These are phyloP conservation scores for Picochlorum sp. DNA, from an alignment of 139 green algal species.

Conservation along the genomic window DNA sequence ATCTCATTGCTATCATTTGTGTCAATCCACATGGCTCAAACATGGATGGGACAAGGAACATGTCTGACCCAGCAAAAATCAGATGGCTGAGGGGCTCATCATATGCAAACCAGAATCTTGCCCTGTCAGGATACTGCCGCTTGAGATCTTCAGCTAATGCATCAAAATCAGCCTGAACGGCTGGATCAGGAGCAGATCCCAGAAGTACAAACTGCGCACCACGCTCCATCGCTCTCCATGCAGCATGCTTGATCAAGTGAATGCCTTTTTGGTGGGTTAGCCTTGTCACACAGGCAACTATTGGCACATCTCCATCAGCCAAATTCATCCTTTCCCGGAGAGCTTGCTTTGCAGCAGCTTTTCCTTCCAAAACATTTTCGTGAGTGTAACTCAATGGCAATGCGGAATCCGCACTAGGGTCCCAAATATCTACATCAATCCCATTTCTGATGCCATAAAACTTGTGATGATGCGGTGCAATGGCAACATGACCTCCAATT, in stretches of 20 bases:
- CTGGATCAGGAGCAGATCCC: constrained; percentile 77
- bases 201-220: constrained; percentile 97
- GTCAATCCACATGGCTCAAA: constrained; percentile 90
- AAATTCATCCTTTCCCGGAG: constrained; percentile 58
- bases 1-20: constrained; percentile 97
- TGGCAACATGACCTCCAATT: constrained; percentile 58
- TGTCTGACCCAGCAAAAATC: constrained; percentile 79
- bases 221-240: constrained; percentile 77
- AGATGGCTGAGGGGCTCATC: constrained; percentile 87
- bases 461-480: constrained; percentile 66
- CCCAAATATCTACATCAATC: constrained; percentile 97
- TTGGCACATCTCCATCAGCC: constrained; percentile 49
- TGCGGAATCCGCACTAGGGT: constrained; percentile 69
- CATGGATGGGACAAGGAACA: constrained; percentile 94
- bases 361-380: constrained; percentile 39
- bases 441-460: constrained; percentile 89
- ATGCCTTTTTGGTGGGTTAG: constrained; percentile 94
- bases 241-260: constrained; percentile 96
- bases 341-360: constrained; percentile 50
- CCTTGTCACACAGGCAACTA: constrained; percentile 69
- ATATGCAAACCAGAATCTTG: constrained; percentile 73
- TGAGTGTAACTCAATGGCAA: constrained; percentile 64
- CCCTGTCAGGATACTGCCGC: constrained; percentile 65
- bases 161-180: constrained; percentile 81
- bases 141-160: constrained; percentile 53